A percentile compares a stretch with the other conserved stretches of the same genome.
Conservation (phyloP, 2,329 filamentous ascomycete species). For the Penicillium thymicola region DNA sequence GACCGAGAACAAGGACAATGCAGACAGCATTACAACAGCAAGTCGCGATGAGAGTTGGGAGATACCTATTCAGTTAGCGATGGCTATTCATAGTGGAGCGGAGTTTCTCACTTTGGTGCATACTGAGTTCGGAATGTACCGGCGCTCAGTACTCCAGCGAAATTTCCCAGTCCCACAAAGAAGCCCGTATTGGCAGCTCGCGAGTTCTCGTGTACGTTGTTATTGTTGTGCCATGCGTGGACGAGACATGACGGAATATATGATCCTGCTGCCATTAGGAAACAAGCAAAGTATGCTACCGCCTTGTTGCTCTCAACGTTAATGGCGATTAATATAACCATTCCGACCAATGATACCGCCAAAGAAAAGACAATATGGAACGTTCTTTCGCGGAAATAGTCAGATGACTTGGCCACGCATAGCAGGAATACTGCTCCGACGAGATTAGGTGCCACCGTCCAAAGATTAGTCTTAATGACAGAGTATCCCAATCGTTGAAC, state of each 20-base stretch:
- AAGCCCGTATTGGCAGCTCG: slow-evolving; percentile 50
- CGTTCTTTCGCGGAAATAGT: slow-evolving; percentile 46
- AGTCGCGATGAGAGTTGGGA: slow-evolving; percentile 48
- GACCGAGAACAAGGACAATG: slow-evolving; percentile 38
- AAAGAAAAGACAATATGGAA: slow-evolving; percentile 46
- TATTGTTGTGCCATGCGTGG: slow-evolving; percentile 53
- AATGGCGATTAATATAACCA: slow-evolving; percentile 46
- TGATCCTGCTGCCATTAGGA: slow-evolving; percentile 44
- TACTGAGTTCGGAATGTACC: slow-evolving; percentile 49
- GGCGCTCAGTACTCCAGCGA: slow-evolving; percentile 46
- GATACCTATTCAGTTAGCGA: slow-evolving; percentile 30
- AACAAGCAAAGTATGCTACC: slow-evolving; percentile 52
- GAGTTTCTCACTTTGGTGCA: slow-evolving; percentile 38
- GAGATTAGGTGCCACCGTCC: slow-evolving; percentile 50
- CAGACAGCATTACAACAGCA: slow-evolving; percentile 43
- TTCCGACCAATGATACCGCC: slow-evolving; percentile 41
- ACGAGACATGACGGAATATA: slow-evolving; percentile 51
- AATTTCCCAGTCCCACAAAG: slow-evolving; percentile 49
- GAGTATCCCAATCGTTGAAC: slow-evolving; percentile 46
- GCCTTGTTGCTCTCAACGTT: slow-evolving; percentile 43
- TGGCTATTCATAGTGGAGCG: accelerated
- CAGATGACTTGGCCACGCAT: slow-evolving; percentile 44
- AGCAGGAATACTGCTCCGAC: slow-evolving; percentile 49
- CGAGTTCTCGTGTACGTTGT: slow-evolving; percentile 50
- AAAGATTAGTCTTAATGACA: slow-evolving; percentile 48